Conservation (phyloP, 108 stramenopile species). For the Fistulifera solaris region DNA sequence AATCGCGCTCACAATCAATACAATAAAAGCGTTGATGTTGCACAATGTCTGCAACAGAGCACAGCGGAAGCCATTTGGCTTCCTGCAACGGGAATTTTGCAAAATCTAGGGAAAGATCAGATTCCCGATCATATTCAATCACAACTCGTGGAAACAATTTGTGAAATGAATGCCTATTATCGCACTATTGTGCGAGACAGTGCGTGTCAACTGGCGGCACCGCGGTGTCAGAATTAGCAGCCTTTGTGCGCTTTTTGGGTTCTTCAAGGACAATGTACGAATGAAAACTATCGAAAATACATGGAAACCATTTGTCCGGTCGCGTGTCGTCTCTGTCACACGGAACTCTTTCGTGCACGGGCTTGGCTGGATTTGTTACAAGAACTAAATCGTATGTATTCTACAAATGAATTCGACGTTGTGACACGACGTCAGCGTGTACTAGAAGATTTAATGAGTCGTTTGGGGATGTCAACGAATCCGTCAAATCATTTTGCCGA, state of each 20-base stretch:
- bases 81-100: background rate
- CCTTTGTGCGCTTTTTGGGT: conserved; percentile 1
- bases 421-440: no score
- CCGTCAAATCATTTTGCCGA: background rate
- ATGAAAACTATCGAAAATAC: background rate
- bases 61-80: no score
- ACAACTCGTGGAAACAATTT: background rate
- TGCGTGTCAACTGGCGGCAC: background rate
- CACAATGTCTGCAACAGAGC: no score
- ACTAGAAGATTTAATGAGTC: no score
- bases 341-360: background rate
- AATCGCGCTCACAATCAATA: no score
- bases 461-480: background rate
- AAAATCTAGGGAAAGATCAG: background rate
- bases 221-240: background rate
- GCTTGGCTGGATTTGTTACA: background rate
- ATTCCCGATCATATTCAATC: background rate
- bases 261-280: background rate
- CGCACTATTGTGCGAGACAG: background rate
- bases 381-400: no score
- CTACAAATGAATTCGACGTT: no score
- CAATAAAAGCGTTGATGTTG: no score
- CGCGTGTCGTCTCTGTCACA: background rate
- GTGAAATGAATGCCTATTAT: conserved; percentile 5
- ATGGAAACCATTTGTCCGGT: background rate